phyloP scores from a whole-genome alignment of 805 yeast species.

The Wickerhamiella brachini region DNA sequence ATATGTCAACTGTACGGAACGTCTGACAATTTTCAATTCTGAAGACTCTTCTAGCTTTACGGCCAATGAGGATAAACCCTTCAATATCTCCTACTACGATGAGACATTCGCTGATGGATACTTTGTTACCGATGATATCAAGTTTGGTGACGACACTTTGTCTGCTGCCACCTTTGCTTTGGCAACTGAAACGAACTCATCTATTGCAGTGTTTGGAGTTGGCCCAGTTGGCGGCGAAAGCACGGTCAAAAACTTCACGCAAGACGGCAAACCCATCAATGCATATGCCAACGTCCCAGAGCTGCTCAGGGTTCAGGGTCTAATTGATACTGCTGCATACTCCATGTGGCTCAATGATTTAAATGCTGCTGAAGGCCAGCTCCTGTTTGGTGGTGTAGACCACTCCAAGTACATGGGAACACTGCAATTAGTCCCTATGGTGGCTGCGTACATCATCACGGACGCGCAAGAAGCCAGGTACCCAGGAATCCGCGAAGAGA shows the following conservation, averaged over 20 bases:
- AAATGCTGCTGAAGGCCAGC: slow-evolving; percentile 24
- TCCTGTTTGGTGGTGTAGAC: slow-evolving; percentile 37
- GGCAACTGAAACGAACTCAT: slow-evolving; percentile 49
- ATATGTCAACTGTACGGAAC: not conserved
- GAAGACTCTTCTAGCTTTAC: slow-evolving; percentile 20
- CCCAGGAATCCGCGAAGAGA: not conserved
- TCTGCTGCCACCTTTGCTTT: slow-evolving; percentile 55
- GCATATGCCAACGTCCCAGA: slow-evolving; percentile 53
- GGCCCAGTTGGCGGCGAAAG: slow-evolving; percentile 25
- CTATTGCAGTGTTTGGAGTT: slow-evolving; percentile 37
- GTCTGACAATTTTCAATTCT: slow-evolving; percentile 17
- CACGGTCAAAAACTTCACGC: slow-evolving; percentile 9
- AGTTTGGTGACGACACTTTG: slow-evolving; percentile 33
- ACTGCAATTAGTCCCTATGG: slow-evolving; percentile 24
- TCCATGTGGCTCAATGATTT: slow-evolving; percentile 32
- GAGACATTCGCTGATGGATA: slow-evolving; percentile 36
- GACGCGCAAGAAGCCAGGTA: not conserved
- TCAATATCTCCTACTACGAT: slow-evolving; percentile 29
- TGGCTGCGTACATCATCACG: not conserved
- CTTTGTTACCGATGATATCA: slow-evolving; percentile 38
- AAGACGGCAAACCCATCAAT: slow-evolving; percentile 9
- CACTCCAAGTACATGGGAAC: slow-evolving; percentile 30
- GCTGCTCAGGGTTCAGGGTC: slow-evolving; percentile 36
- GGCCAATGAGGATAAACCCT: slow-evolving; percentile 5
- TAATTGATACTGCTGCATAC: slow-evolving; percentile 32